Conservation (phyloP, 116 monocot genomes). For the Posidonia oceanica region DNA sequence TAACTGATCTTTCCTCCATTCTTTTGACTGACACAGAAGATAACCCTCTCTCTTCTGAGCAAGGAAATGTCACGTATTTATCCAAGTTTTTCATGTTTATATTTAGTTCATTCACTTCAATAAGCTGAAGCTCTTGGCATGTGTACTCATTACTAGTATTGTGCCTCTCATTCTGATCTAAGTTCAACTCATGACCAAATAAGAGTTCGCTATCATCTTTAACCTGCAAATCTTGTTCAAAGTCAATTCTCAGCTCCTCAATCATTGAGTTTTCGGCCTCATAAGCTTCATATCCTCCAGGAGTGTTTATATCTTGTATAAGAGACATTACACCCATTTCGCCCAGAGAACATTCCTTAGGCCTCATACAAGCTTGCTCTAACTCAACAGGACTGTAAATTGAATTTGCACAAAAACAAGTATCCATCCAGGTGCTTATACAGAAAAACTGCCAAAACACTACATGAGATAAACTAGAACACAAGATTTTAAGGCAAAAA, state of each 20-base stretch:
- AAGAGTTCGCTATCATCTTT: slow-evolving; percentile 1
- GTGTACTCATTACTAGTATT: background rate
- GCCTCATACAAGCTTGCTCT: background rate
- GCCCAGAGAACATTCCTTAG: background rate
- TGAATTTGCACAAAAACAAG: background rate
- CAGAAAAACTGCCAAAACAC: background rate
- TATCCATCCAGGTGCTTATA: background rate
- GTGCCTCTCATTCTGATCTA: background rate
- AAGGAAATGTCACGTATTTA: slow-evolving; percentile 37
- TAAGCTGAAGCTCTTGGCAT: background rate
- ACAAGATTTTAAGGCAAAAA: no score
- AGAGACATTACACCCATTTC: background rate
- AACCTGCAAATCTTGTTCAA: slow-evolving; percentile 8
- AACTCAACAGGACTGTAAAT: background rate
- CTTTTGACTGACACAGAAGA: background rate
- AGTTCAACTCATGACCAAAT: background rate
- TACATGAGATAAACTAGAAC: no score
- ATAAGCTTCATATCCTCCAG: background rate
- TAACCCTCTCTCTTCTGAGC: background rate
- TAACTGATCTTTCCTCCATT: background rate
- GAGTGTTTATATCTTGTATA: background rate
- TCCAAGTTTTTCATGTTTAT: slow-evolving; percentile 16
- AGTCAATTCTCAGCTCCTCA: slow-evolving; percentile 10
- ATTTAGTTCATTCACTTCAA: background rate
- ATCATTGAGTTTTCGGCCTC: slow-evolving; percentile 8